These are phyloP conservation scores for Tylopilus rubrobrunneus DNA, from an alignment of 768 basidiomycete species.

Conservation along the genomic window DNA sequence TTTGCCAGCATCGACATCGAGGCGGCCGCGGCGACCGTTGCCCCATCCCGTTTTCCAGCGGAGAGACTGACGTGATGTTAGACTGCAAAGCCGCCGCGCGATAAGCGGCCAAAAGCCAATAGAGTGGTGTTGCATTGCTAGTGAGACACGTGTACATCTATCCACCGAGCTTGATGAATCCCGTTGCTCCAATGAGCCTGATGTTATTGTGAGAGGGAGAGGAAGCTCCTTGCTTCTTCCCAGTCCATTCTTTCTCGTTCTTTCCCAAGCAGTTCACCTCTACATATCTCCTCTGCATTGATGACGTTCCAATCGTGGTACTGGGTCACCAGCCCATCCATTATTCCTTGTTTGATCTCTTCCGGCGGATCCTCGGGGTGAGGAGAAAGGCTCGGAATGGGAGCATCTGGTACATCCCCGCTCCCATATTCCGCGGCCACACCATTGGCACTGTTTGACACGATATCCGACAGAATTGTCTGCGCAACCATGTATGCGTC, in stretches of 20 bases:
- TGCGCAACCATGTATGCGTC: conserved; percentile 82
- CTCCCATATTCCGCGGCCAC: conserved; percentile 16
- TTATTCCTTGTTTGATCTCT: conserved; percentile 42
- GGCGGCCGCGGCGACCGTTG: conserved; percentile 26
- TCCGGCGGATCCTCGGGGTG: conserved; percentile 44
- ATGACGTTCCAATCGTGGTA: conserved; percentile 76
- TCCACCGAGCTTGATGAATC: not conserved
- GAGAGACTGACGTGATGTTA: conserved; percentile 9
- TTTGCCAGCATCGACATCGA: conserved; percentile 20
- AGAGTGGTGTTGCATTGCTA: conserved; percentile 11
- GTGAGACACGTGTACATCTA: conserved; percentile 4
- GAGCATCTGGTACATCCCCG: not conserved
- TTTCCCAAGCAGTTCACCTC: conserved; percentile 56
- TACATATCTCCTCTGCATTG: conserved; percentile 64
- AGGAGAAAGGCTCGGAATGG: conserved; percentile 36
- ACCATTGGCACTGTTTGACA: conserved; percentile 8
- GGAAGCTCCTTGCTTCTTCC: conserved; percentile 46
- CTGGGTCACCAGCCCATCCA: conserved; percentile 45
- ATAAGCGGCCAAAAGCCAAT: not conserved
- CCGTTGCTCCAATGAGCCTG: conserved; percentile 2
- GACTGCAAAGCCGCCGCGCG: not conserved
- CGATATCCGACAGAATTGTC: conserved; percentile 60
- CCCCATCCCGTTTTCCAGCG: conserved; percentile 29
- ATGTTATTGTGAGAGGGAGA: conserved; percentile 11
- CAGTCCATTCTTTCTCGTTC: conserved; percentile 77